A percentile compares a stretch with the other conserved stretches of the same genome.
These are phyloP conservation scores for Melampsora larici-populina DNA, from an alignment of 1,284 basidiomycete genomes.

Conservation along the genomic window DNA sequence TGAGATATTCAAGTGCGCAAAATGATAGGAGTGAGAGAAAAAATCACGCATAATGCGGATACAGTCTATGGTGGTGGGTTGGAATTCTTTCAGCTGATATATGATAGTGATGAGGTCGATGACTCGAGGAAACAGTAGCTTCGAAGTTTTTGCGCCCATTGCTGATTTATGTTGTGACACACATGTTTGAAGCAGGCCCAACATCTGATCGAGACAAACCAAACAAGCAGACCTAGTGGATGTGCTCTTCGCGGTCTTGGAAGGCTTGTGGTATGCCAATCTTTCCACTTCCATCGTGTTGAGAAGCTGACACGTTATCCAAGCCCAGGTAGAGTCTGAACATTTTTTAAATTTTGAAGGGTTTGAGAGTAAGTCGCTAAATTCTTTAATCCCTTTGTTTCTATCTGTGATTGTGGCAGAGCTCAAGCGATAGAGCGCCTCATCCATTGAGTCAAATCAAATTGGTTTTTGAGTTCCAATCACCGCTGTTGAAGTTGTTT, in stretches of 20 bases:
- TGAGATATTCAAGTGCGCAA: conserved; percentile 13
- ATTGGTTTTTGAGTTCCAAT: too few relatives aligned
- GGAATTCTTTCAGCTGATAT: conserved; percentile 12
- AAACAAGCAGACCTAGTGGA: conserved; percentile 6
- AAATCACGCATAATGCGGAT: conserved; percentile 42
- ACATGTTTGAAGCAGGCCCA: conserved; percentile 36
- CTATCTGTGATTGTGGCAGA: conserved; percentile 33
- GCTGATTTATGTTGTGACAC: conserved; percentile 16
- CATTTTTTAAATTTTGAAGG: conserved; percentile 18
- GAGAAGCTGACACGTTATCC: conserved; percentile 37
- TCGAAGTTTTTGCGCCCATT: conserved; percentile 32
- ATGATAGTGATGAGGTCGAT: conserved; percentile 16
- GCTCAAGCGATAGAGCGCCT: conserved; percentile 16
- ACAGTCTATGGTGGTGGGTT: conserved; percentile 23
- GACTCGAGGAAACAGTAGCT: conserved; percentile 30
- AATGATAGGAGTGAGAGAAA: conserved; percentile 24
- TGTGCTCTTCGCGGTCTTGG: conserved; percentile 24
- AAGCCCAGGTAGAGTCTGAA: conserved; percentile 29
- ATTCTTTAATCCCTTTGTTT: conserved; percentile 30
- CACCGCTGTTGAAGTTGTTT: too few relatives aligned
- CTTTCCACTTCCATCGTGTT: conserved; percentile 24
- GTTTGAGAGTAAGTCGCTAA: conserved; percentile 32
- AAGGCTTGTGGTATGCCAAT: conserved; percentile 14
- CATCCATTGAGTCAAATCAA: conserved; percentile 16
- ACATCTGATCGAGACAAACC: conserved; percentile 11